Evolutionary conservation across 345 rosid species (phyloP), one percentile per base, ranked within the genome.

Genomic region (Toxicodendron radicans): DNA sequence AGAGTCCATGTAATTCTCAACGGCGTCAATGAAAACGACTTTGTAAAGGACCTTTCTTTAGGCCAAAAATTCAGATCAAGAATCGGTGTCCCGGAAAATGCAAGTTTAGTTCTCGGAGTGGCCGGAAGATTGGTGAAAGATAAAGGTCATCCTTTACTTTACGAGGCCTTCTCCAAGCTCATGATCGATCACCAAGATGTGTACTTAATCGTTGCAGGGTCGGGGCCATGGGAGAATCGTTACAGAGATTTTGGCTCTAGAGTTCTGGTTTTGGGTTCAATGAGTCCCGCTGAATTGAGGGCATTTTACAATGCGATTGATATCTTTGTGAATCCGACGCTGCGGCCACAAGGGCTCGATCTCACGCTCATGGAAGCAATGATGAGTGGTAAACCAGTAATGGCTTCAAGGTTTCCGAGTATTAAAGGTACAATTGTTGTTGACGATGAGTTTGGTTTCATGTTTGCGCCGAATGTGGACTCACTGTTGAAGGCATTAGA

Each of bases 331-430:
- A 95, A 95, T 67, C 99, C 98, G 0, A 95, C 96, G 0, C 85
- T 95, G 0, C 84, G 99, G 77, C 99, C 99, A 13, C 98, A 92
- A 73, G 98, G 99, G 8, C 91, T 94, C 17, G 98, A 94, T 83
- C 83, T 94, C 0, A 94, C 98, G 2, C 81, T 92, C 30, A 89
- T 90, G 98, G 99, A 93, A 75, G 98, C 96, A 0, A 95, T 95
- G 99, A 81, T 93, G 90, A 88, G 93, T 67, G 98, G 99, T 35
- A 95, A 83, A 72, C 88, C 99, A 3, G 89, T 95, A 1, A 86
- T 91, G 93, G 97, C 98, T 0, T 91, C 98, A 0, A 89, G 96
- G 70, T 95, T 89, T 48, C 91, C 99, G 0, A 95, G 99, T 70
- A 93, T 95, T 30, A 91, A 89, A 80, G 92, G 97, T 7, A 95